Conservation (phyloP, 305 asterid genomes). For the Caryopteris hybrid region DNA sequence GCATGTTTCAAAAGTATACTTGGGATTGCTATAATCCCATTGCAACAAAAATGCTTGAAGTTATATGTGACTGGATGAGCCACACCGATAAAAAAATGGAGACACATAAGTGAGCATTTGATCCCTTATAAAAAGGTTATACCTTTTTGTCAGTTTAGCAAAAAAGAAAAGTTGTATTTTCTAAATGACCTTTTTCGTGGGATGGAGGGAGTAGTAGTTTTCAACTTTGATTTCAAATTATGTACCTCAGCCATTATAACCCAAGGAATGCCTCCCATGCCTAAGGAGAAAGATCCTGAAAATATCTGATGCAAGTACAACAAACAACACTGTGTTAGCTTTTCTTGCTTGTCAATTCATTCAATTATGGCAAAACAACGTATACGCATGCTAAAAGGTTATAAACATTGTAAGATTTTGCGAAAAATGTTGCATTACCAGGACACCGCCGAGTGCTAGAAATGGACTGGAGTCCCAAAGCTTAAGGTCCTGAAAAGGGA, state of each 20-base stretch:
- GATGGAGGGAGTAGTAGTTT: too few relatives aligned
- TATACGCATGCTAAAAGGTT: background rate
- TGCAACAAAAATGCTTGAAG: too few relatives aligned
- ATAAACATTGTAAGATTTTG: background rate
- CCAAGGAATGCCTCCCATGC: slow-evolving; percentile 97
- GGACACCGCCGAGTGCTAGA: slow-evolving; percentile 66
- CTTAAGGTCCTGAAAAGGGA: slow-evolving; percentile 48
- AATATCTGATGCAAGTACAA: slow-evolving; percentile 47
- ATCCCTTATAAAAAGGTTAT: too few relatives aligned
- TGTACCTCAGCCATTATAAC: slow-evolving; percentile 92
- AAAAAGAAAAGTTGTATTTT: background rate
- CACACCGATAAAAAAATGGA: background rate
- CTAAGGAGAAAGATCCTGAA: slow-evolving; percentile 73
- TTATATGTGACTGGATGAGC: too few relatives aligned
- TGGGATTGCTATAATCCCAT: too few relatives aligned
- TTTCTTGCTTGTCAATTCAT: background rate
- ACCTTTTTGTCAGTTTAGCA: too few relatives aligned
- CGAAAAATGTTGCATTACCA: slow-evolving; percentile 46
- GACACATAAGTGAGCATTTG: too few relatives aligned
- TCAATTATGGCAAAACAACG: background rate
- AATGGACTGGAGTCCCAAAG: slow-evolving; percentile 61
- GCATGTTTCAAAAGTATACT: too few relatives aligned
- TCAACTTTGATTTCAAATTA: too few relatives aligned
- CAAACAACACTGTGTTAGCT: background rate
- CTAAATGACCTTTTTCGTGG: too few relatives aligned